These are phyloP conservation scores for Posidonia australis DNA, from an alignment of 106 monocot species.

Conservation along the genomic window DNA sequence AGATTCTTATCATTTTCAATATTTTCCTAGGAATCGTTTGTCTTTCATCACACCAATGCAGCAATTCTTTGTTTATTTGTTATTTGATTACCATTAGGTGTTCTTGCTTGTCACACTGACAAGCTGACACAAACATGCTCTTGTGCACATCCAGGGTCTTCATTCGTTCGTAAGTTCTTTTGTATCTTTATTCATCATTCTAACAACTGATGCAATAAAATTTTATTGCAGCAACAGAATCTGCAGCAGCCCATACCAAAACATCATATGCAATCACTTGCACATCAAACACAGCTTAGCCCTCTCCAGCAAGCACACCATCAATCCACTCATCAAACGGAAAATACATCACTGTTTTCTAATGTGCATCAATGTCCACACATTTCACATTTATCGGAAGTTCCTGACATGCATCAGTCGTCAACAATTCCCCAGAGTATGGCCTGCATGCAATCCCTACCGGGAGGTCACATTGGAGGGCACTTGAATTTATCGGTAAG, in stretches of 20 bases:
- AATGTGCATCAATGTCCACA: constrained; percentile 36
- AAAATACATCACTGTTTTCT: constrained; percentile 42
- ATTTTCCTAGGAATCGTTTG: background rate
- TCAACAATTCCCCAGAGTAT: constrained; percentile 47
- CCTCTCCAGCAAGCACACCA: constrained; percentile 45
- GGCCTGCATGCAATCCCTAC: constrained; percentile 51
- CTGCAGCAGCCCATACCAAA: constrained; percentile 45
- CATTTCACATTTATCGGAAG: constrained; percentile 42
- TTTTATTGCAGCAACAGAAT: constrained; percentile 31
- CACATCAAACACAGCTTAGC: constrained; percentile 42
- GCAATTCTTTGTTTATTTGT: no score
- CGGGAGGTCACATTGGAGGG: constrained; percentile 38
- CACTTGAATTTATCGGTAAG: constrained; percentile 56
- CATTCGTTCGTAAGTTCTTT: background rate
- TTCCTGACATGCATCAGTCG: constrained; percentile 29
- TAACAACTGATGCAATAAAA: background rate
- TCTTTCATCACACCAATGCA: no score
- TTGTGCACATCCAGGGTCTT: no score
- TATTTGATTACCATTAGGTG: background rate
- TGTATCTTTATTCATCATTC: background rate
- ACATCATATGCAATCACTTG: constrained; percentile 44
- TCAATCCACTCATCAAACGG: constrained; percentile 44
- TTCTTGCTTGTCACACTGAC: background rate
- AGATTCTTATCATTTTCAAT: constrained; percentile 3
- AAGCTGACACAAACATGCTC: no score